Evolutionary conservation across 139 green algal genomes (phyloP), one percentile per base, ranked within the genome.

Genomic region (Microglena sp.): DNA sequence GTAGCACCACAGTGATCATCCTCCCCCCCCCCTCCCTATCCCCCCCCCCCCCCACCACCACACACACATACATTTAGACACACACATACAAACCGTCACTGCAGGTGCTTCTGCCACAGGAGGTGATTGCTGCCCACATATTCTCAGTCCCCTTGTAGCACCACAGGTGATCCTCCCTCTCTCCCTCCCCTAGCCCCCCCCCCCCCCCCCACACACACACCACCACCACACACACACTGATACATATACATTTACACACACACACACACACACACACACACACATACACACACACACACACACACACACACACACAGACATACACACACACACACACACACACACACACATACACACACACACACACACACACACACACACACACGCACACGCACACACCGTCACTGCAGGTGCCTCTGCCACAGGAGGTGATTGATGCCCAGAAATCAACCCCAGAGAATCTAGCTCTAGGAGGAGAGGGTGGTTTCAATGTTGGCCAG

Each of bases 391-490:
- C 1, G 24, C 28, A 2, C 36, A 7, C 33, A 2, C 26, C 53
- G 4, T 29, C 28, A 21, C 21, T 45, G 27, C 66, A 88, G 79
- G 75, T 92, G 44, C 83, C 86, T 0, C 69, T 92, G 6, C 36
- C 68, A 29, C 77, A 84, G 44, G 79, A 86, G 62, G 62, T 72
- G 40, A 22, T 45, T 26, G 64, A 69, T n/a, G 56, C 55, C n/a
- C n/a, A n/a, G n/a, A 62, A 35, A 60, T 28, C 28, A 24, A 31
- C 56, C 8, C 73, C 79, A 33, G 72, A 84, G 0, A 81, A 82
- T 66, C 33, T 92, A 67, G 82, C 78, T 27, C 79, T 89, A 32
- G 86, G 84, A 18, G 78, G 75, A n/a, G 66, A 79, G 18, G 76
- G 77, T 5, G 83, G 81, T 21, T 92, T 89, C 71, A 62, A 86